Base-by-base conservation (phyloP, 2,329 filamentous ascomycete genomes). In the Diaporthe ilicicola region DNA sequence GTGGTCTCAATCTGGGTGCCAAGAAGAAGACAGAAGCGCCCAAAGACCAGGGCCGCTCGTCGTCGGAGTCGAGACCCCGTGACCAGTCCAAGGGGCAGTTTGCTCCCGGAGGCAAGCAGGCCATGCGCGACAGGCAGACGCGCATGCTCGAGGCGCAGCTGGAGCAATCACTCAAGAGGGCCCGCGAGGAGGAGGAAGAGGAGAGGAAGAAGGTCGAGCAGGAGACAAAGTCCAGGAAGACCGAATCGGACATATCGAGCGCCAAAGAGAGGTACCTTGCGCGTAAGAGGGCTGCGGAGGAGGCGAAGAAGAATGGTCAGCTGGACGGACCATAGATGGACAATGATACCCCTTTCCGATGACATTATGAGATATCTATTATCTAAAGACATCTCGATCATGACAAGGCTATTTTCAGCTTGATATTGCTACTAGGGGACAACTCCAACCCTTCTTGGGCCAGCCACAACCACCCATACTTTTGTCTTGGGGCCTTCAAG, bases 181-280 rank as follows among this genome's bases (percentile, higher is more conserved):
- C 90, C 50, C 83, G 92, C 13, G 91, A 94, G 73, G 88, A 91
- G 72, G 92, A 92, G 59, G 89, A 91, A 70, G 90, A 93, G 76
- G 87, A 89, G 75, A 83, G 83, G 74, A 86, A 88, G 73, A 85
- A 86, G 78, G 77, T 91, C 24, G 91, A 93, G 80, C 86, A 90
- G 70, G 88, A 88, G 19, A 84, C 89, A 44, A 96, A 95, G 87
- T 93, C 91, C 75, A 87, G 89, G 76, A 96, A 96, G 87, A 95
- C 93, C 1, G 89, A 91, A 61, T 84, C 85, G 22, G 93, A 95
- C 64, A 92, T 95, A 73, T 91, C 88, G 76, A 92, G 92, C 77
- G 93, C 93, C 1, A 93, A 90, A 80, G 93, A 95, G 81, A 86
- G 93, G 75, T 96, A 95, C 80, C 84, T 96, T 68, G 92, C 92